Evolutionary conservation across 805 yeast genomes (phyloP), one percentile per base, ranked within the genome.

Genomic region (Jamesozyma gamospora): DNA sequence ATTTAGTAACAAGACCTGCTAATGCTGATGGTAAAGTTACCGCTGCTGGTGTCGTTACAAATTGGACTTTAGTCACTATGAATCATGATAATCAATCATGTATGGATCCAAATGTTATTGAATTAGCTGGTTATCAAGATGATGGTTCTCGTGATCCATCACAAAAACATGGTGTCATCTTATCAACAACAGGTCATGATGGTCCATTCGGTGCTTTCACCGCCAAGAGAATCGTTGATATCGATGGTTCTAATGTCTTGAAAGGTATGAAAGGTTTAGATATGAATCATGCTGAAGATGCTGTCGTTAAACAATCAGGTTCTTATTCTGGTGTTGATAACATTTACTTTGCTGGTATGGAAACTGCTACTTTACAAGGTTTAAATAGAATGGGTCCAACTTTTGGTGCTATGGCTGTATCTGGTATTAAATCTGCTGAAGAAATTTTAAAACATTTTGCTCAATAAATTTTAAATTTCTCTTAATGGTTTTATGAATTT

Each of bases 321-420:
- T 35, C 43, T 9, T 56, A 56, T 49, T 33, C 41, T 13, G 61
- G 61, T 42, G 58, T 57, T 30, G 56, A 48, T 32, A 43, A 49
- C 11, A 51, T 58, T 41, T 57, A 57, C 46, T 58, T 60, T 41
- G 72, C 74, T 11, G 88, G 90, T 51, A 81, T 81, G 90, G 88
- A 81, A 63, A 69, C 79, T 48, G 77, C 84, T 27, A 87, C 81
- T 57, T 74, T 80, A 40, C 84, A 79, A 52, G 87, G 87, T 19
- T 72, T 75, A 49, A 78, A 79, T 71, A 74, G 90, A 64, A 81
- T 81, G 87, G 88, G 88, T 21, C 88, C 90, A 37, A 80, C 87
- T 30, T 81, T 81, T 50, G 87, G 86, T 43, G 87, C 87, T 34
- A 81, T 81, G 88, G 80, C 75, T 27, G 71, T 79, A 41, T 74